A percentile compares a stretch with the other conserved stretches of the same genome.
Evolutionary conservation across 176 grass and related monocot species (phyloP).

Genomic region (Raddia guianensis): DNA sequence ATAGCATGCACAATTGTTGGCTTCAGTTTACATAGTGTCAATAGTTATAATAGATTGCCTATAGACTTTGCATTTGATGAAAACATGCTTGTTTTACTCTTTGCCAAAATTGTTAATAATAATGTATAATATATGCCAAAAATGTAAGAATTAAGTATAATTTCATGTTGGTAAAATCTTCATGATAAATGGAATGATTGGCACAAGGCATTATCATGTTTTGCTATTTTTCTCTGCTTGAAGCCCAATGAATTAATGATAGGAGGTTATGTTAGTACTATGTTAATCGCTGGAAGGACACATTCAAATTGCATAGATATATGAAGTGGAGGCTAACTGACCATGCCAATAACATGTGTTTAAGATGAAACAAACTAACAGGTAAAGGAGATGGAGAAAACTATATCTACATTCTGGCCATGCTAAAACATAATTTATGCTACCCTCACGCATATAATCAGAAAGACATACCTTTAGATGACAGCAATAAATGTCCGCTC

Average conservation of each 20-base stretch:
- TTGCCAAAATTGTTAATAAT: background rate
- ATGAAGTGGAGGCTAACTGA: constrained; percentile 14
- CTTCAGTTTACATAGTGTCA: constrained; percentile 17
- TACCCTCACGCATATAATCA: background rate
- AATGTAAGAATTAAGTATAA: background rate
- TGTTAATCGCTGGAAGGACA: constrained; percentile 32
- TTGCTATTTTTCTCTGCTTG: constrained; percentile 18
- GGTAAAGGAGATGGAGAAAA: constrained; percentile 20
- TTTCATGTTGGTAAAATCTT: constrained; percentile 29
- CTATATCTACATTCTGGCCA: constrained; percentile 23
- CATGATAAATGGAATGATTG: background rate
- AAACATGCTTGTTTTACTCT: constrained; percentile 20
- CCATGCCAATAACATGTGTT: constrained; percentile 24
- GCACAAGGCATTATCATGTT: constrained; percentile 13
- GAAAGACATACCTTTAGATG: constrained; percentile 83
- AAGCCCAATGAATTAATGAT: constrained; percentile 22
- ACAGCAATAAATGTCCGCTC: constrained; percentile 84
- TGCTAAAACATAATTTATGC: constrained; percentile 37
- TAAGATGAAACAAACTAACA: constrained; percentile 20
- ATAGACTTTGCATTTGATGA: constrained; percentile 17
- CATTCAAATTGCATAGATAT: constrained; percentile 31
- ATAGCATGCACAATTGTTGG: background rate
- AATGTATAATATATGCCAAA: too few species aligned
- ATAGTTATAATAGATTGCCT: constrained; percentile 2
- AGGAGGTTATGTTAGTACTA: background rate